Percentiles rank a stretch among this genome's conserved stretches.
These are phyloP conservation scores for Hanseniaspora clermontiae DNA, from an alignment of 805 yeast genomes.

Conservation along the genomic window DNA sequence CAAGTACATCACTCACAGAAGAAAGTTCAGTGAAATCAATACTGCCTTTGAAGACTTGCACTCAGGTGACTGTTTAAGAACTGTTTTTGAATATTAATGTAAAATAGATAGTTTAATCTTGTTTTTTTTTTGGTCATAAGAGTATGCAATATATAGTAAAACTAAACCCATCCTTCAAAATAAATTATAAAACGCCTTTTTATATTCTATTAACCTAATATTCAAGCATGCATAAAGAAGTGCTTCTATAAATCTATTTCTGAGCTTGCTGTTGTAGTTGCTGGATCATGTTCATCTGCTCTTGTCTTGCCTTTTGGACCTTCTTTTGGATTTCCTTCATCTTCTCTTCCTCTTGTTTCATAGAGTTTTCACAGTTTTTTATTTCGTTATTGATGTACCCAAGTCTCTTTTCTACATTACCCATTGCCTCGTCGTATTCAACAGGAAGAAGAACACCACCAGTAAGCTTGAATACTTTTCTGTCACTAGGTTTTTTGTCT, in stretches of 20 bases:
- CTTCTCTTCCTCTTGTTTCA: conserved; percentile 25
- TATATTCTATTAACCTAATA: not conserved
- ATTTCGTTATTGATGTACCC: conserved; percentile 79
- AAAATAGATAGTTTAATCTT: not conserved
- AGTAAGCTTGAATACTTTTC: conserved; percentile 75
- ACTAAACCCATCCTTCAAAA: no score
- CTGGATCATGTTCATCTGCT: conserved; percentile 10
- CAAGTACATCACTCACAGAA: conserved; percentile 89
- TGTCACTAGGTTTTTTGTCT: conserved; percentile 32
- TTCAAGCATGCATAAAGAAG: not conserved
- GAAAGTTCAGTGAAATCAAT: conserved; percentile 64
- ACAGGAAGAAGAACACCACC: conserved; percentile 91
- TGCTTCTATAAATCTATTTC: not conserved
- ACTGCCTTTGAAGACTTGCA: conserved; percentile 91
- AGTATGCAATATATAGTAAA: not conserved
- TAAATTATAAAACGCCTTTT: no score
- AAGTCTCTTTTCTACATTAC: conserved; percentile 76
- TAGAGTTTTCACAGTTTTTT: conserved; percentile 47
- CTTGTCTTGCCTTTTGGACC: conserved; percentile 44
- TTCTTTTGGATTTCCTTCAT: conserved; percentile 43
- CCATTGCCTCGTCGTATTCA: conserved; percentile 65
- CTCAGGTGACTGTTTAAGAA: conserved; percentile 84
- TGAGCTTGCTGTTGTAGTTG: conserved; percentile 7
- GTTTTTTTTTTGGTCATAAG: not conserved
- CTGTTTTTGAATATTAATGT: conserved; percentile 45